Evolutionary conservation across 23 red algal genomes (phyloP).

Genomic region (Gracilaria gracilis): DNA sequence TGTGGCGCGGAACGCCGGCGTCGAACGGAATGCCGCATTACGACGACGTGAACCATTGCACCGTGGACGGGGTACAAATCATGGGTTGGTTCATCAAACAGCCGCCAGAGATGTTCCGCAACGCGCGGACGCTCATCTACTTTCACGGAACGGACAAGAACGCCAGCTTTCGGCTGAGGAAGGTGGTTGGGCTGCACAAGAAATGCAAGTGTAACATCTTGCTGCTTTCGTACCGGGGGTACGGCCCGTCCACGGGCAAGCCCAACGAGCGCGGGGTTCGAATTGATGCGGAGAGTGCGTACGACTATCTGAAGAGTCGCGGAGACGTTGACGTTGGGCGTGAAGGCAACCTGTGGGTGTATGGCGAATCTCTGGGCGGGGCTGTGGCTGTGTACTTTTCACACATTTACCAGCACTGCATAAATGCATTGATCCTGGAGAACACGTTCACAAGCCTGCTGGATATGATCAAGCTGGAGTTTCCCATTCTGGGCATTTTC

Average conservation of each 20-base stretch:
- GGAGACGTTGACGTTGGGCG: constrained; percentile 65
- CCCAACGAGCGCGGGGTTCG: constrained; percentile 90
- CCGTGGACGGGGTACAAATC: constrained; percentile 89
- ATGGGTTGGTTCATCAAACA: constrained; percentile 95
- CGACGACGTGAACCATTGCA: constrained; percentile 91
- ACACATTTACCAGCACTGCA: constrained; percentile 71
- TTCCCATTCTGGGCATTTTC: constrained; percentile 83
- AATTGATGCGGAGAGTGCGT: constrained; percentile 84
- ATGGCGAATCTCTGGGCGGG: constrained; percentile 95
- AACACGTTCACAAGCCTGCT: constrained; percentile 96
- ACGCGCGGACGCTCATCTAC: constrained; percentile 85
- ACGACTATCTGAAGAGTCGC: constrained; percentile 81
- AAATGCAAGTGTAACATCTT: constrained; percentile 85
- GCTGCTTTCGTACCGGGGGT: constrained; percentile 88
- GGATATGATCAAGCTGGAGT: constrained; percentile 93
- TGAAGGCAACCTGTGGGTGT: constrained; percentile 84
- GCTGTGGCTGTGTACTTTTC: constrained; percentile 92
- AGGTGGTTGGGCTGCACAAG: constrained; percentile 75
- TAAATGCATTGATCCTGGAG: constrained; percentile 88
- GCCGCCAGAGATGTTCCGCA: constrained; percentile 55
- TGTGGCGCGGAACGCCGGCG: constrained; percentile 76
- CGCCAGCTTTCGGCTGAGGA: constrained; percentile 85
- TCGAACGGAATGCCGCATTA: constrained; percentile 81
- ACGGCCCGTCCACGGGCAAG: constrained; percentile 76
- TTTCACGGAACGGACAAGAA: constrained; percentile 99